A percentile compares a stretch with the other conserved stretches of the same genome.
phyloP scores from a whole-genome alignment of 306 rosid genomes.

The Acmispon strigosus region DNA sequence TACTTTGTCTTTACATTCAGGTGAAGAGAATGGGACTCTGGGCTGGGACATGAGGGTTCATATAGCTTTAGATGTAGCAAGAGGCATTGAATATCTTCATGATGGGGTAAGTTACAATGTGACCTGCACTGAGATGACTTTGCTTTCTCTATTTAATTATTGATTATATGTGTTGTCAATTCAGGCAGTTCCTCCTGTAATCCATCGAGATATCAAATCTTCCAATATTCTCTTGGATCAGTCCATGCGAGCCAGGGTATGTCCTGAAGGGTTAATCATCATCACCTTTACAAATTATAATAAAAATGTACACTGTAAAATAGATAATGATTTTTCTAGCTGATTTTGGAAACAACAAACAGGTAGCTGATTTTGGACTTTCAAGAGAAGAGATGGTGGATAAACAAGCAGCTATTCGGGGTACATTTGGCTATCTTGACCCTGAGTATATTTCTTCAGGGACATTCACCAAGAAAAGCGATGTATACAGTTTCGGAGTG shows the following conservation, averaged over 20 bases:
- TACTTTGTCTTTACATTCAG: slow-evolving; percentile 33
- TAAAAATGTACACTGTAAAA: too few relatives aligned
- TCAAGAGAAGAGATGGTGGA: slow-evolving; percentile 96
- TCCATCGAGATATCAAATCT: slow-evolving; percentile 94
- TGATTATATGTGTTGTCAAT: background rate
- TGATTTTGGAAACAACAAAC: background rate
- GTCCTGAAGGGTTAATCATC: background rate
- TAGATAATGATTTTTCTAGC: too few relatives aligned
- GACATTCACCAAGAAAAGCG: slow-evolving; percentile 92
- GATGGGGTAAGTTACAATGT: slow-evolving; percentile 69
- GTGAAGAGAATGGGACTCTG: slow-evolving; percentile 50
- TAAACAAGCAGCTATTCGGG: slow-evolving; percentile 71
- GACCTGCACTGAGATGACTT: slow-evolving; percentile 5
- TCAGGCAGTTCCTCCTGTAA: slow-evolving; percentile 97
- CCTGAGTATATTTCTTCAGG: slow-evolving; percentile 91
- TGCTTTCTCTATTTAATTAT: background rate
- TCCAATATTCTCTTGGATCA: slow-evolving; percentile 81
- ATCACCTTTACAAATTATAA: too few relatives aligned
- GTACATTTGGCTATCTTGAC: slow-evolving; percentile 93
- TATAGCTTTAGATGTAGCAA: slow-evolving; percentile 81
- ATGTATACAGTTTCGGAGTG: slow-evolving; percentile 94
- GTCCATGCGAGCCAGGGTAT: slow-evolving; percentile 92
- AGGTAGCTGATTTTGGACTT: slow-evolving; percentile 99
- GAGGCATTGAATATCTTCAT: slow-evolving; percentile 98
- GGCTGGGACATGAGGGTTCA: slow-evolving; percentile 89